phyloP scores from a whole-genome alignment of 768 basidiomycete genomes.

The Mycena metata region DNA sequence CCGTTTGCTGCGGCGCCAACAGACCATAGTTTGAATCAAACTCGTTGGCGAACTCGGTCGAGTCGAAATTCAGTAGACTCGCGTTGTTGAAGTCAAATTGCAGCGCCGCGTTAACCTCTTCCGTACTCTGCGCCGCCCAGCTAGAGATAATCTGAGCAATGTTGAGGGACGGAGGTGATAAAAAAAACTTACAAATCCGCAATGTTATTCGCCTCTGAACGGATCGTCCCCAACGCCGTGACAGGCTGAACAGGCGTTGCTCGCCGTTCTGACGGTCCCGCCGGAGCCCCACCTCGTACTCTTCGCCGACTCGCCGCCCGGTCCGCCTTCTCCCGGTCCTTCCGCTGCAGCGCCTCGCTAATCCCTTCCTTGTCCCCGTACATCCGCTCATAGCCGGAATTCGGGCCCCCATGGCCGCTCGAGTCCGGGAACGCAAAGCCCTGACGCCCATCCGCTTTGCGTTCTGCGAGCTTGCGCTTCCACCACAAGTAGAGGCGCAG shows the following conservation, averaged over 20 bases:
- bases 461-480: conserved; percentile 70
- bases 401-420: conserved; percentile 29
- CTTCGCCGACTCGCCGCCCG: conserved; percentile 76
- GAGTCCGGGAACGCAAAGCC: conserved; percentile 45
- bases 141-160: conserved; percentile 36
- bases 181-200: conserved; percentile 66
- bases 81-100: conserved; percentile 47
- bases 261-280: conserved; percentile 25
- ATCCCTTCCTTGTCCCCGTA: conserved; percentile 55
- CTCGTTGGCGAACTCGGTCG: conserved; percentile 59
- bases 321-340: conserved; percentile 75
- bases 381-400: conserved; percentile 43
- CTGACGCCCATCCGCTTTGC: conserved; percentile 52
- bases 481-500: conserved; percentile 83
- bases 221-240: conserved; percentile 50
- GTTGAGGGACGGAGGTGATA: not conserved
- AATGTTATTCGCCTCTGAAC: conserved; percentile 66
- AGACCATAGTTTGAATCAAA: conserved; percentile 88
- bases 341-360: conserved; percentile 83
- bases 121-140: conserved; percentile 51
- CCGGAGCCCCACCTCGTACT: conserved; percentile 77
- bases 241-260: conserved; percentile 25
- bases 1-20: conserved; percentile 80
- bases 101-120: conserved; percentile 39
- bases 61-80: conserved; percentile 53